Evolutionary conservation across 768 basidiomycete genomes (phyloP).

Genomic region (Suillus americanus): DNA sequence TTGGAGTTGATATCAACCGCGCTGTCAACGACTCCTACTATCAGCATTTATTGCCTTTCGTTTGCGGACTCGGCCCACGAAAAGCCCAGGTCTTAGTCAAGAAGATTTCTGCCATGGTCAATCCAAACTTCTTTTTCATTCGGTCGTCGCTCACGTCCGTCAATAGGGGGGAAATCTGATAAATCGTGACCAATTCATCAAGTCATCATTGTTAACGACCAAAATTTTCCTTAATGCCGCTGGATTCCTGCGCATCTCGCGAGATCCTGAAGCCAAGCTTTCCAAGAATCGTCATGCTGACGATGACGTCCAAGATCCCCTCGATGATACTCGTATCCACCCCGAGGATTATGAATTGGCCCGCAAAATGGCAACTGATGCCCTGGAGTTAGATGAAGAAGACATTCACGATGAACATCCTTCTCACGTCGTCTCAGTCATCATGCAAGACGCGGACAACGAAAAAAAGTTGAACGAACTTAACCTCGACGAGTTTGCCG

Average conservation of each 20-base stretch:
- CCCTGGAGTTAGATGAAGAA: conserved; percentile 96
- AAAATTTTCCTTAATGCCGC: conserved; percentile 92
- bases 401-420: conserved; percentile 92
- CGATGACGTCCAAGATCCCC: conserved; percentile 77
- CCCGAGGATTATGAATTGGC: conserved; percentile 98
- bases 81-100: conserved; percentile 85
- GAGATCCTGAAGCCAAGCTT: conserved; percentile 63
- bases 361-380: conserved; percentile 97
- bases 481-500: conserved; percentile 94
- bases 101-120: conserved; percentile 74
- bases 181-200: conserved; percentile 89
- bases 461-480: conserved; percentile 84
- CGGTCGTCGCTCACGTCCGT: neutral
- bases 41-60: conserved; percentile 82
- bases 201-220: conserved; percentile 73
- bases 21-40: conserved; percentile 89
- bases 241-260: conserved; percentile 85
- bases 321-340: conserved; percentile 95
- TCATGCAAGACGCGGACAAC: conserved; percentile 82
- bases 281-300: conserved; percentile 60
- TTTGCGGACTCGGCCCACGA: conserved; percentile 92
- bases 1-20: conserved; percentile 96
- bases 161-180: conserved; percentile 80
- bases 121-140: conserved; percentile 24
- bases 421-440: conserved; percentile 80